phyloP scores from a whole-genome alignment of 768 basidiomycete genomes.

The Podaxis sp. region DNA sequence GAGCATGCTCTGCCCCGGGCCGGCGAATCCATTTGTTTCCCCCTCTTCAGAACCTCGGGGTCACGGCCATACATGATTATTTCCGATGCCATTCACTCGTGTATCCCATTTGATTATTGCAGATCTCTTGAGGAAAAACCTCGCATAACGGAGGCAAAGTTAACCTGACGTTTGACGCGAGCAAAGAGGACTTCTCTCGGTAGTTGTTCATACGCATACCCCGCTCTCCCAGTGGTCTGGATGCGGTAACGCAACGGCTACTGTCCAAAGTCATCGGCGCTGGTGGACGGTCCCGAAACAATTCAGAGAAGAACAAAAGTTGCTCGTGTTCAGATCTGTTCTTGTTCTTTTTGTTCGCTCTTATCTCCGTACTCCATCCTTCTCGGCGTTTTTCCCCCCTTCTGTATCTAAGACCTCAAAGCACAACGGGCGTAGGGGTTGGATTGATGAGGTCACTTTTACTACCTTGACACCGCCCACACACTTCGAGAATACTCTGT shows the following conservation, averaged over 20 bases:
- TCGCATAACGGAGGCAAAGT: neutral
- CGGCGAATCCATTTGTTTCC: neutral
- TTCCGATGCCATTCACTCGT: neutral
- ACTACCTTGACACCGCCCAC: neutral
- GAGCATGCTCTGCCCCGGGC: neutral
- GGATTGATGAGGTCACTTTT: neutral
- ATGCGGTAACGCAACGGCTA: neutral
- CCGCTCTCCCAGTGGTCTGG: neutral
- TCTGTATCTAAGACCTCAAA: neutral
- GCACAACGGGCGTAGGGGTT: neutral
- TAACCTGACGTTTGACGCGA: neutral
- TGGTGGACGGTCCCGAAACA: neutral
- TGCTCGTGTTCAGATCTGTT: neutral
- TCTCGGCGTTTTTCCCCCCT: neutral
- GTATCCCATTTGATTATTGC: neutral
- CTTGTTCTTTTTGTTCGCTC: neutral
- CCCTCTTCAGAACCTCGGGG: neutral
- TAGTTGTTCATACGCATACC: neutral
- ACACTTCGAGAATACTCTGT: neutral
- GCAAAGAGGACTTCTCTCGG: neutral
- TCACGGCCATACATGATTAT: neutral
- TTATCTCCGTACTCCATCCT: slow-evolving; percentile 10
- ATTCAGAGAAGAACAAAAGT: neutral
- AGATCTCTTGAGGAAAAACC: slow-evolving; percentile 7
- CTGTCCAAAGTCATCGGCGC: neutral